A percentile compares a stretch with the other conserved stretches of the same genome.
Evolutionary conservation across 148 eudicot genomes (phyloP).

Genomic region (Nyssa sinensis): DNA sequence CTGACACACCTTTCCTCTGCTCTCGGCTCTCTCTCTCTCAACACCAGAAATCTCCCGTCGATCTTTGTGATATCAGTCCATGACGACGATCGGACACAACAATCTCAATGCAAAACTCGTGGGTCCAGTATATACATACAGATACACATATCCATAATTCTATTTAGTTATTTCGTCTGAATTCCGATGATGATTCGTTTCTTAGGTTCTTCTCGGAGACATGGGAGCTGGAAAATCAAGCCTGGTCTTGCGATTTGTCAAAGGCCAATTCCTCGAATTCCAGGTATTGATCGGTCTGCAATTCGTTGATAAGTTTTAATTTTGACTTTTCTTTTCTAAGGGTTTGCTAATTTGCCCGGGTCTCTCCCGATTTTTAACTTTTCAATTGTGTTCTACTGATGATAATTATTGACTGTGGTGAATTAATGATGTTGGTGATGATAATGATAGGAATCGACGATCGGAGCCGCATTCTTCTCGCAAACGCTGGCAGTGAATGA

Average conservation of each 20-base stretch:
- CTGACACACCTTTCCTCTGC: too few species aligned
- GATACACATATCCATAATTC: not conserved
- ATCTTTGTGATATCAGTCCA: constrained; percentile 19
- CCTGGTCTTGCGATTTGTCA: constrained; percentile 90
- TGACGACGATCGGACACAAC: constrained; percentile 75
- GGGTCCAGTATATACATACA: constrained; percentile 5
- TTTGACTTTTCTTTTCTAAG: constrained; percentile 4
- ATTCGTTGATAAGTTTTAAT: not conserved
- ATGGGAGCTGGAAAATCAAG: constrained; percentile 99
- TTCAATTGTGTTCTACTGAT: not conserved
- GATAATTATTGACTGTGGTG: not conserved
- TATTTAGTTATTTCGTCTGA: constrained; percentile 2
- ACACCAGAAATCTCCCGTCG: not conserved
- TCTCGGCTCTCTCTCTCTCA: not conserved
- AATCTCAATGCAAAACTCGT: constrained; percentile 93
- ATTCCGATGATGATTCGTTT: not conserved
- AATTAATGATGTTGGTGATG: constrained; percentile 3
- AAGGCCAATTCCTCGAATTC: constrained; percentile 94
- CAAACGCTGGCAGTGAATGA: constrained; percentile 90
- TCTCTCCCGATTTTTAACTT: not conserved
- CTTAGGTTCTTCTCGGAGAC: constrained; percentile 91
- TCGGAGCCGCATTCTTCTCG: constrained; percentile 97
- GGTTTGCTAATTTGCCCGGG: constrained; percentile 11
- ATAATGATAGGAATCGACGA: constrained; percentile 81
- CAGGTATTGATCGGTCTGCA: constrained; percentile 43